Conservation (phyloP, 371 early-diverging fungal genomes). For the Globomyces sp. region DNA sequence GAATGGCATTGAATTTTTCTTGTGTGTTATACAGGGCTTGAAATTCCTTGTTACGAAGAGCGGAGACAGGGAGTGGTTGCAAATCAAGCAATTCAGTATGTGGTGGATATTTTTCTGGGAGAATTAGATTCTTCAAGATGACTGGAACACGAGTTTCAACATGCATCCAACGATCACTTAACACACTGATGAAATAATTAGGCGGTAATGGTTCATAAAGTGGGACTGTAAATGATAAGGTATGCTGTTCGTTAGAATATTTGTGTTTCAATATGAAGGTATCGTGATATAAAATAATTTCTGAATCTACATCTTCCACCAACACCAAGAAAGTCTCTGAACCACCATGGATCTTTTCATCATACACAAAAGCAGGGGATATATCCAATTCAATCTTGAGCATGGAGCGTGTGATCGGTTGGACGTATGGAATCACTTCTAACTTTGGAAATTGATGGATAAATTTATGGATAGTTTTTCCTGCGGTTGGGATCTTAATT, state of each 20-base stretch:
- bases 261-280: conserved; percentile 74
- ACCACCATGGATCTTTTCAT: conserved; percentile 79
- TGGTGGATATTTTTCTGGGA: conserved; percentile 91
- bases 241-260: conserved; percentile 49
- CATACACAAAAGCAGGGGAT: conserved; percentile 91
- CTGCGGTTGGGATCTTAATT: conserved; percentile 81
- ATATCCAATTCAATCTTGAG: conserved; percentile 86
- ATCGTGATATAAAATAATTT: conserved; percentile 84
- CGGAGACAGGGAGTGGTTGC: conserved; percentile 82
- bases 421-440: conserved; percentile 83
- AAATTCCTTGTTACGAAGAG: conserved; percentile 70
- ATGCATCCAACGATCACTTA: conserved; percentile 94
- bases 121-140: conserved; percentile 85
- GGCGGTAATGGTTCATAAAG: conserved; percentile 94
- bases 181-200: conserved; percentile 88
- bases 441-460: conserved; percentile 93
- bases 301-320: conserved; percentile 92
- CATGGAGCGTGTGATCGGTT: conserved; percentile 88
- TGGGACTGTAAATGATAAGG: conserved; percentile 83
- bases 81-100: conserved; percentile 93
- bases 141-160: conserved; percentile 87
- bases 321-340: conserved; percentile 92
- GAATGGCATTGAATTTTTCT: conserved; percentile 91
- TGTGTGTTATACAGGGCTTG: conserved; percentile 66
- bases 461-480: conserved; percentile 79